phyloP scores from a whole-genome alignment of 441 rosid species.

The Brassica hybrid region DNA sequence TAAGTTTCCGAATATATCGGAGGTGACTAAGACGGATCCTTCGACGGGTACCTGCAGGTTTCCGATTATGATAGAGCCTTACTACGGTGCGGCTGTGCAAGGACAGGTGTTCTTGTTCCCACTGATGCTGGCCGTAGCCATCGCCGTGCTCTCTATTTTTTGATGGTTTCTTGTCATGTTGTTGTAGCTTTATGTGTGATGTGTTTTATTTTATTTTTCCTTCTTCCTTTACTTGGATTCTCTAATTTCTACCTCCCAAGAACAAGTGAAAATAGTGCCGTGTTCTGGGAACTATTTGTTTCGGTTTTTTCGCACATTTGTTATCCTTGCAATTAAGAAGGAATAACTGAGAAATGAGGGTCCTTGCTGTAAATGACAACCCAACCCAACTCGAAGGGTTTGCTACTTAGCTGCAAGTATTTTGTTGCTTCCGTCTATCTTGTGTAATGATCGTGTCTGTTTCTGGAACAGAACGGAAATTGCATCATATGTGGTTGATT shows the following conservation, averaged over 20 bases:
- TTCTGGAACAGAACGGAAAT: no score
- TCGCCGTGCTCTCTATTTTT: slow-evolving; percentile 23
- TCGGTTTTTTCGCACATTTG: neutral
- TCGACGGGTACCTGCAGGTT: slow-evolving; percentile 64
- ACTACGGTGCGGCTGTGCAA: slow-evolving; percentile 55
- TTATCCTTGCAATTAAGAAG: neutral
- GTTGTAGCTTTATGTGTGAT: slow-evolving; percentile 36
- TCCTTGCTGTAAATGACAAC: no score
- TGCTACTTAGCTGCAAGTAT: no score
- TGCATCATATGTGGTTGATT: no score
- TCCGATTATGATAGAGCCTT: slow-evolving; percentile 71
- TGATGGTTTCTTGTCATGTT: slow-evolving; percentile 32
- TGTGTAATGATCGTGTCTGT: no score
- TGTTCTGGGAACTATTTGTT: neutral
- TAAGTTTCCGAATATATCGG: slow-evolving; percentile 72
- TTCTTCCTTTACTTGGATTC: neutral
- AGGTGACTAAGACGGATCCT: slow-evolving; percentile 66
- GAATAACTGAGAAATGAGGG: no score
- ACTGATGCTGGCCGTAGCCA: slow-evolving; percentile 24
- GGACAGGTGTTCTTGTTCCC: slow-evolving; percentile 25
- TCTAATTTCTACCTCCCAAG: neutral
- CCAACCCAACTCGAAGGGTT: no score
- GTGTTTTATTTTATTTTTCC: neutral
- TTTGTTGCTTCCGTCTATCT: no score
- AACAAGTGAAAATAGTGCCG: neutral